These are phyloP conservation scores for Sclerotinia sclerotiorum DNA, from an alignment of 2,329 filamentous ascomycete genomes.

Conservation along the genomic window DNA sequence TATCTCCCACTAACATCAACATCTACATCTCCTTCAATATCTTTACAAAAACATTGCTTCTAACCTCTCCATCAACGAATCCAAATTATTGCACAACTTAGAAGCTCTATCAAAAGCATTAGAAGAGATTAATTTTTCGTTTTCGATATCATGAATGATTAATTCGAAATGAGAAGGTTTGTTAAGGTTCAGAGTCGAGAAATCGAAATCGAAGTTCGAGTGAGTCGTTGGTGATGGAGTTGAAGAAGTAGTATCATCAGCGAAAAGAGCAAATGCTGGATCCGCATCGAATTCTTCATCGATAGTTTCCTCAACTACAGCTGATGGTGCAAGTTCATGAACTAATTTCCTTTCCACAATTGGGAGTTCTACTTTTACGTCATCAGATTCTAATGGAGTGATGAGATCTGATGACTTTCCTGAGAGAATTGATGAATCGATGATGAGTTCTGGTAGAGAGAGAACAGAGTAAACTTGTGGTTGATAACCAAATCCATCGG, in stretches of 20 bases:
- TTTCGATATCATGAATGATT: constrained; percentile 54
- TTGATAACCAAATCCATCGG: constrained; percentile 58
- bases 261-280: constrained; percentile 61
- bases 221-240: constrained; percentile 37
- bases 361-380: constrained; percentile 51
- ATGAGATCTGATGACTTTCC: constrained; percentile 64
- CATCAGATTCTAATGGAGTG: constrained; percentile 44
- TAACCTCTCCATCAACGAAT: constrained; percentile 35
- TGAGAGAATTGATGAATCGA: constrained; percentile 64
- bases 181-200: constrained; percentile 58
- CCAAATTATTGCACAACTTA: constrained; percentile 34
- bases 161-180: constrained; percentile 66
- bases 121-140: constrained; percentile 44
- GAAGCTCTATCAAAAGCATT: constrained; percentile 32
- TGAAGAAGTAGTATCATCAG: constrained; percentile 40
- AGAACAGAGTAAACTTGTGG: constrained; percentile 72
- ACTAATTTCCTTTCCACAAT: constrained; percentile 46
- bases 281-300: constrained; percentile 64
- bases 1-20: neutral
- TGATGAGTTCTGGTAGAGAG: constrained; percentile 56
- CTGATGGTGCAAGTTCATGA: constrained; percentile 23
- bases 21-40: neutral
- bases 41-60: constrained; percentile 32
- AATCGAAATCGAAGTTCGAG: constrained; percentile 46
- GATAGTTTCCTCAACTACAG: constrained; percentile 36